Percentiles rank a stretch among this genome's conserved stretches.
phyloP scores from a whole-genome alignment of 2,329 filamentous ascomycete genomes.

The Botrytis cinerea region DNA sequence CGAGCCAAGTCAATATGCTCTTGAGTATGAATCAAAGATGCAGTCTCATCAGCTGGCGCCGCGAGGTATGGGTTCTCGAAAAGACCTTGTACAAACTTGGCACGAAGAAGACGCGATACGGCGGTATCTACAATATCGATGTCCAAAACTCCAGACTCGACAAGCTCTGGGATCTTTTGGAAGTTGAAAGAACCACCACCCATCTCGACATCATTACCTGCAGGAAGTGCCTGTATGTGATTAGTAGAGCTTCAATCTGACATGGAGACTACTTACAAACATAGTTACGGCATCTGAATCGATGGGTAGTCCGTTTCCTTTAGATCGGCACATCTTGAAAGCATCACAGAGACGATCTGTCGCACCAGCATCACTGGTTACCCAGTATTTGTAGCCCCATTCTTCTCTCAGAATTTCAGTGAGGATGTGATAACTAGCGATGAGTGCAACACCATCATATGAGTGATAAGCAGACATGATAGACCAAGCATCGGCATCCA shows the following conservation, averaged over 20 bases:
- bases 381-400: constrained; percentile 72
- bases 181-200: constrained; percentile 74
- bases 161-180: constrained; percentile 64
- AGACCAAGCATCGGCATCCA: constrained; percentile 66
- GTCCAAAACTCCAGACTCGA: constrained; percentile 61
- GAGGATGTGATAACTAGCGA: constrained; percentile 65
- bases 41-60: constrained; percentile 56
- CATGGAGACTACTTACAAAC: constrained; percentile 45
- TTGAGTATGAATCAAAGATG: constrained; percentile 62
- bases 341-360: constrained; percentile 66
- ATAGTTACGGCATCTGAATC: constrained; percentile 67
- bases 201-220: constrained; percentile 76
- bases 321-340: constrained; percentile 63
- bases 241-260: neutral
- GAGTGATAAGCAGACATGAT: constrained; percentile 77
- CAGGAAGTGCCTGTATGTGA: constrained; percentile 54
- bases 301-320: constrained; percentile 47
- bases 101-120: constrained; percentile 63
- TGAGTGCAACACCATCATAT: constrained; percentile 70
- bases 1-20: constrained; percentile 71
- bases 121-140: constrained; percentile 63
- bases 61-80: constrained; percentile 70
- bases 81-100: constrained; percentile 69
- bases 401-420: constrained; percentile 69
- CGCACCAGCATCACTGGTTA: constrained; percentile 66